Percentiles rank a stretch among this genome's conserved stretches.
Evolutionary conservation across 345 rosid genomes (phyloP).

Genomic region (Geranium rotundifolium): DNA sequence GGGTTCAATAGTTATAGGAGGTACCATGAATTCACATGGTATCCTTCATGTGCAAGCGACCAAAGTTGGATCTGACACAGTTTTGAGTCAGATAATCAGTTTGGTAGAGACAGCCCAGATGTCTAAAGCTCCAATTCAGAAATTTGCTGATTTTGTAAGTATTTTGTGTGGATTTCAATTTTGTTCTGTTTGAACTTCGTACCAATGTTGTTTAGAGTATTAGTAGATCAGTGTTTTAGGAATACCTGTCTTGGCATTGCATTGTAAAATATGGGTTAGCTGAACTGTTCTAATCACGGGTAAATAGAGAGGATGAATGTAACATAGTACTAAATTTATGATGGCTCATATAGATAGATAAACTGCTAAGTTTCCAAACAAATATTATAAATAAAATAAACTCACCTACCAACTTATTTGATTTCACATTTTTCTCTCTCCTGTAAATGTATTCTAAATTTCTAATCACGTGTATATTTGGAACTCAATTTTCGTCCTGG

Average conservation of each 20-base stretch:
- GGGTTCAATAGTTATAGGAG: constrained; percentile 68
- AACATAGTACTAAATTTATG: neutral
- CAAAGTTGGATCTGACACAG: constrained; percentile 86
- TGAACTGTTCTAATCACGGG: neutral
- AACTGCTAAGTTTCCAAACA: neutral
- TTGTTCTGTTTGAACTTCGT: neutral
- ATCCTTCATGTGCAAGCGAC: constrained; percentile 82
- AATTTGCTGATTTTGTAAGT: constrained; percentile 96
- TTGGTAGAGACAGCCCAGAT: constrained; percentile 98
- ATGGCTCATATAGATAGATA: neutral
- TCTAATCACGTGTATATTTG: neutral
- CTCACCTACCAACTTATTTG: too few species aligned
- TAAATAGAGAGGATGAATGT: neutral
- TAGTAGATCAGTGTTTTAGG: neutral
- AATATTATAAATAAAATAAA: too few species aligned
- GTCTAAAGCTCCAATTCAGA: constrained; percentile 99
- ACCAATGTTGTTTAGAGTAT: neutral
- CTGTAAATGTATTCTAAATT: neutral
- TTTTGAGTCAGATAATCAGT: constrained; percentile 89
- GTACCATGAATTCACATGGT: constrained; percentile 94
- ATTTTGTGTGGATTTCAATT: neutral
- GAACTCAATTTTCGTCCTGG: neutral
- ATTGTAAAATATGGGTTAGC: neutral
- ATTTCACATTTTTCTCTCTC: too few species aligned
- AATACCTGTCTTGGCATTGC: neutral